phyloP scores from a whole-genome alignment of 805 yeast genomes.

The Starmerella kuoi region DNA sequence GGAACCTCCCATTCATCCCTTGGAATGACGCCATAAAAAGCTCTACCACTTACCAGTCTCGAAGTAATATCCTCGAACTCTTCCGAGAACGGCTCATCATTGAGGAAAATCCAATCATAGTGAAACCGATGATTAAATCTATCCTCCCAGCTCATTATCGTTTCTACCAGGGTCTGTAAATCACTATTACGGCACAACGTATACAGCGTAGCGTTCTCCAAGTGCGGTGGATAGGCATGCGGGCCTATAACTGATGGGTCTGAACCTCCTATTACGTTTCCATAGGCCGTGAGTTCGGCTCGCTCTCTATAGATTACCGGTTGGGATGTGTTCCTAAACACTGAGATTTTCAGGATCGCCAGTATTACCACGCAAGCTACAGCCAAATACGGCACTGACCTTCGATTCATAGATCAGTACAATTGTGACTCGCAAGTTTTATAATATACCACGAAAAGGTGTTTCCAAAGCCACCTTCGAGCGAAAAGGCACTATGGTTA shows the following conservation, averaged over 20 bases:
- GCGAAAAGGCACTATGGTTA: no score
- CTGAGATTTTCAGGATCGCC: no score
- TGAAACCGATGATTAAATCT: constrained; percentile 90
- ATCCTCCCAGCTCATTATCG: constrained; percentile 64
- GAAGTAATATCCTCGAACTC: constrained; percentile 47
- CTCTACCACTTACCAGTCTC: constrained; percentile 44
- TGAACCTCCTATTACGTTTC: background rate
- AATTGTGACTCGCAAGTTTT: no score
- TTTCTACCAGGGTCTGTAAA: constrained; percentile 57
- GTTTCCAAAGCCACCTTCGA: no score
- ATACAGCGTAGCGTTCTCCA: constrained; percentile 72
- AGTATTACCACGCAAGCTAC: no score
- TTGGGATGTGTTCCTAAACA: no score
- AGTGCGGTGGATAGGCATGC: background rate
- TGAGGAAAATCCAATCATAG: constrained; percentile 84
- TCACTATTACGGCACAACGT: constrained; percentile 76
- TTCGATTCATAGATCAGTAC: no score
- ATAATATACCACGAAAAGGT: no score
- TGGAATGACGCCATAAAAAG: constrained; percentile 60
- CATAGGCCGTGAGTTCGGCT: no score
- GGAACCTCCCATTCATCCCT: constrained; percentile 61
- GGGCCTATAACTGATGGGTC: background rate
- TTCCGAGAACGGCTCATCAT: constrained; percentile 63
- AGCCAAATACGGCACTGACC: no score
- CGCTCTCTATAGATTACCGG: no score